A percentile compares a stretch with the other conserved stretches of the same genome.
Evolutionary conservation across 768 basidiomycete genomes (phyloP).

Genomic region (Tephrocybe sp.): DNA sequence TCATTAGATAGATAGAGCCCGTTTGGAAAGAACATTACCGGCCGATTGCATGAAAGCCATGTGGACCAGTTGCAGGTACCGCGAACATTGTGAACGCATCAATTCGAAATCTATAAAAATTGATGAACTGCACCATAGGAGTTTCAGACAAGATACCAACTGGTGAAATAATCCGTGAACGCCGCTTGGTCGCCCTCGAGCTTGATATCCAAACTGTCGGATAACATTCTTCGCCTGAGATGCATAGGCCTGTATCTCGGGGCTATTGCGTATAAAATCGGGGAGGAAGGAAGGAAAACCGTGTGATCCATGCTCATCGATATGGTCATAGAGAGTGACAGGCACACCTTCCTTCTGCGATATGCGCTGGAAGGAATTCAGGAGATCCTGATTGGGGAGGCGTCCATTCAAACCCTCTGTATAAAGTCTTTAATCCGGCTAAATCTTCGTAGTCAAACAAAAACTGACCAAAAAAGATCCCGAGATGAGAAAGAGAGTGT

Average conservation of each 20-base stretch:
- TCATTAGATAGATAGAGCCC: conserved; percentile 8
- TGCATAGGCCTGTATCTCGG: conserved; percentile 49
- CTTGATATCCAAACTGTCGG: conserved; percentile 73
- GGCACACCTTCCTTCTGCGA: conserved; percentile 75
- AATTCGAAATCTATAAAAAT: conserved; percentile 73
- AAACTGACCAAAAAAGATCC: conserved; percentile 85
- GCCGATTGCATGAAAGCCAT: conserved; percentile 94
- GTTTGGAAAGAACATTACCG: conserved; percentile 46
- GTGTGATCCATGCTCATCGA: conserved; percentile 38
- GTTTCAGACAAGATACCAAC: conserved; percentile 33
- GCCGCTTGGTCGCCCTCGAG: conserved; percentile 79
- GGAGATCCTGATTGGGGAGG: conserved; percentile 92
- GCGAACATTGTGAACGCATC: conserved; percentile 93
- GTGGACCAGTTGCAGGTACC: conserved; percentile 84
- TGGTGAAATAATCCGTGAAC: conserved; percentile 89
- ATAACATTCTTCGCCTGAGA: conserved; percentile 66
- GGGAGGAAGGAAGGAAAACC: conserved; percentile 48
- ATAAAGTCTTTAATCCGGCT: background rate
- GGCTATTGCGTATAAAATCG: conserved; percentile 36
- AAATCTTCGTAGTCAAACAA: background rate
- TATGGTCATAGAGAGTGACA: conserved; percentile 77
- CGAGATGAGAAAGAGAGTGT: conserved; percentile 94
- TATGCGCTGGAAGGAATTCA: conserved; percentile 80
- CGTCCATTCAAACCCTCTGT: conserved; percentile 94
- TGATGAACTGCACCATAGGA: conserved; percentile 1